Evolutionary conservation across 2,329 filamentous ascomycete species (phyloP), one percentile per base, ranked within the genome.

Genomic region (Torrubiella hemipterigena): DNA sequence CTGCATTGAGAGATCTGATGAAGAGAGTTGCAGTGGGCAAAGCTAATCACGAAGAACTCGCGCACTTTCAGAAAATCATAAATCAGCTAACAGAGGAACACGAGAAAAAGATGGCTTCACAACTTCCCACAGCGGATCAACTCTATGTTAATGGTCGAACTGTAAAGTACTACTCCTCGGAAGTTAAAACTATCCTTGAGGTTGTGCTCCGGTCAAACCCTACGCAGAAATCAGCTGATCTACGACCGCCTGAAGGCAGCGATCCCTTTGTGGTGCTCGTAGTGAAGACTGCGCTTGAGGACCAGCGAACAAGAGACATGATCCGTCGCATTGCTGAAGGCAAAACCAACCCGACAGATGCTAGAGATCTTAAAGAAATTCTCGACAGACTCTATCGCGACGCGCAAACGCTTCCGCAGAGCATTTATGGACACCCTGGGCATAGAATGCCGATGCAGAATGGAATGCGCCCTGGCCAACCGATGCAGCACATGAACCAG

Each of bases 61-160:
- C 74, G 28, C 72, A 77, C 38, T 91, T 91, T 43, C 83, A 91
- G 49, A 68, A 67, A 29, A 82, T 91, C 25, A 91, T 91, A 38
- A 80, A 86, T 45, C 76, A 85, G 48, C 69, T 91, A 34, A 86
- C 79, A 3, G 54, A 54, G 1, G 69, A 75, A 37, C 69, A 69
- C 42, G 67, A 65, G 42, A 63, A 57, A 24, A 69, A 58, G 23
- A 65, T 65, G 7, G 58, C 57, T 0, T 58, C 65, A 23, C 60
- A 65, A 30, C 67, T 64, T 0, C 69, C 69, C 6, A 66, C 68
- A 5, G 67, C 69, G 1, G 69, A 74, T 33, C 54, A 62, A 31
- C 51, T 76, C 13, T 44, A 70, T 14, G 67, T 75, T 2, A 69
- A 71, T 41, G 58, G 67, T 2, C 61, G 61, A 37, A 70, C 67